Percentiles rank a stretch among this genome's conserved stretches.
Conservation (phyloP, 208 protist genomes). For the Wallacemonas sp. region DNA sequence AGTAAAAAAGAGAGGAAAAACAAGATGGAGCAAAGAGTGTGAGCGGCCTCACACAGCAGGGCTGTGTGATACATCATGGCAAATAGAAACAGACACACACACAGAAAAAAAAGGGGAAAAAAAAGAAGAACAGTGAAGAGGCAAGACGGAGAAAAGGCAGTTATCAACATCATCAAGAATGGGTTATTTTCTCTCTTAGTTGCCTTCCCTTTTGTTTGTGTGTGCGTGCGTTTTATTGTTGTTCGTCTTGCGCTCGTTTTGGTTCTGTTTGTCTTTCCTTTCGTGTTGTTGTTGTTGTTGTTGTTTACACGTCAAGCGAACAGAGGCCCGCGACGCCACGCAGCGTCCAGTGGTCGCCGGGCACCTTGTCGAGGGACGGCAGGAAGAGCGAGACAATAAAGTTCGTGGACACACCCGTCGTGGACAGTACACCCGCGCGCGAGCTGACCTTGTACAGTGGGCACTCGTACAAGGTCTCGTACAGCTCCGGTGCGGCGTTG, state of each 20-base stretch:
- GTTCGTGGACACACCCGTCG: slow-evolving; percentile 92
- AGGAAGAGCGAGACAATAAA: slow-evolving; percentile 86
- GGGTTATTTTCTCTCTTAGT: no score
- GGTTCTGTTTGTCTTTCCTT: not conserved
- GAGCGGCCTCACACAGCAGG: slow-evolving; percentile 1
- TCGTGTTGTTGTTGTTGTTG: not conserved
- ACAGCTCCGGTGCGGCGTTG: slow-evolving; percentile 17
- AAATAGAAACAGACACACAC: not conserved
- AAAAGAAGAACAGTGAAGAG: not conserved
- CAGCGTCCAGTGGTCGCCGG: slow-evolving; percentile 89
- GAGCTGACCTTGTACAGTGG: slow-evolving; percentile 94
- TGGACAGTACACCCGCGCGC: slow-evolving; percentile 86
- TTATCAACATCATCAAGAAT: no score
- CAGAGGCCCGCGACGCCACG: slow-evolving; percentile 91
- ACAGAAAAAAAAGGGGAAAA: not conserved
- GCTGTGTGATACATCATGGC: not conserved
- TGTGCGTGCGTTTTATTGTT: not conserved
- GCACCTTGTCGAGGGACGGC: slow-evolving; percentile 49
- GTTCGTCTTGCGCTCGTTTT: not conserved
- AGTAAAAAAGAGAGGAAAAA: not conserved
- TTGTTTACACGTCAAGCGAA: slow-evolving; percentile 80
- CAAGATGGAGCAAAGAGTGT: not conserved
- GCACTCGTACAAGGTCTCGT: slow-evolving; percentile 64
- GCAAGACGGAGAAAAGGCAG: slow-evolving; percentile 6
- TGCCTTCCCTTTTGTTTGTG: not conserved